These are phyloP conservation scores for Xylariales sp. DNA, from an alignment of 2,329 filamentous ascomycete species.

Conservation along the genomic window DNA sequence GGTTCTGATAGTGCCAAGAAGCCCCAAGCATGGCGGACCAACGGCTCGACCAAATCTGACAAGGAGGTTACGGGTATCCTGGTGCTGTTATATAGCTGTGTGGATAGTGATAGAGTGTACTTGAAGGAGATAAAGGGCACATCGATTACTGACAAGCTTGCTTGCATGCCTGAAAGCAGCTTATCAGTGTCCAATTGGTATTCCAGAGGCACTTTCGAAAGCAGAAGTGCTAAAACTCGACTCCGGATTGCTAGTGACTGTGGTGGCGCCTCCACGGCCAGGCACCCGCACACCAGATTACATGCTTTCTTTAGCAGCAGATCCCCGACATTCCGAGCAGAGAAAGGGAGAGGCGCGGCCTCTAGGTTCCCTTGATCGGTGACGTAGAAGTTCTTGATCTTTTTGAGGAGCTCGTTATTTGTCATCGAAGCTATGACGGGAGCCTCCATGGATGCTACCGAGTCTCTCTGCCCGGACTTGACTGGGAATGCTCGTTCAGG, in stretches of 20 bases:
- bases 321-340: constrained; percentile 50
- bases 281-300: constrained; percentile 43
- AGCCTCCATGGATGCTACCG: constrained; percentile 20
- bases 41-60: constrained; percentile 58
- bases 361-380: constrained; percentile 67
- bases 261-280: constrained; percentile 35
- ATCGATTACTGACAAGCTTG: constrained; percentile 34
- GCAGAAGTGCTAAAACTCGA: constrained; percentile 53
- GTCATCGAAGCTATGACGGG: constrained; percentile 28
- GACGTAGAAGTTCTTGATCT: constrained; percentile 63
- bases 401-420: constrained; percentile 52
- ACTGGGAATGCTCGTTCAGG: constrained; percentile 58
- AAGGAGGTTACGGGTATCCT: constrained; percentile 49
- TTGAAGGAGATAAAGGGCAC: constrained; percentile 53
- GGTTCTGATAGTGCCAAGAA: constrained; percentile 78
- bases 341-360: constrained; percentile 54
- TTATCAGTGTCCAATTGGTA: constrained; percentile 41
- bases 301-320: constrained; percentile 59
- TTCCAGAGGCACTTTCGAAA: constrained; percentile 46
- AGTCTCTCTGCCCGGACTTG: constrained; percentile 17
- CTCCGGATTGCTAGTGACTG: constrained; percentile 52
- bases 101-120: constrained; percentile 53
- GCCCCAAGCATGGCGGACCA: constrained; percentile 72
- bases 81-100: constrained; percentile 49
- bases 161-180: constrained; percentile 47